Percentiles rank a stretch among this genome's conserved stretches.
phyloP scores from a whole-genome alignment of 169 alveolate species.

The Neospora caninum region DNA sequence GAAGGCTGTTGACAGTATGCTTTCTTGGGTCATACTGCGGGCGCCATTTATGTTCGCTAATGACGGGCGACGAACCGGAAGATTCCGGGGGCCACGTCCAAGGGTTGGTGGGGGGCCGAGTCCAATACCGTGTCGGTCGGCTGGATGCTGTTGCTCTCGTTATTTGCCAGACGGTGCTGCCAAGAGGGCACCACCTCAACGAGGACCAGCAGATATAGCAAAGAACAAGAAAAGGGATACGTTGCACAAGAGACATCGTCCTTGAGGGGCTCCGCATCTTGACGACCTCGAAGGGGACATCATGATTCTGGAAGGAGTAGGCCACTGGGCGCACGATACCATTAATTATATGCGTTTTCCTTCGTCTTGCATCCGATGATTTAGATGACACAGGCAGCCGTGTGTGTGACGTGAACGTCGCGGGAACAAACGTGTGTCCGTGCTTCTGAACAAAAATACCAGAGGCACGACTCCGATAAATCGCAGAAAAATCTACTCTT shows the following conservation, averaged over 20 bases:
- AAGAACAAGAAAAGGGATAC: background rate
- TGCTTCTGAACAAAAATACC: no score
- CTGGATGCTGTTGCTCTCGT: background rate
- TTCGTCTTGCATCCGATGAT: no score
- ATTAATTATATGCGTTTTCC: no score
- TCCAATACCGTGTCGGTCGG: background rate
- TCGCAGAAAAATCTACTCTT: no score
- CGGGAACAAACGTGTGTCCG: no score
- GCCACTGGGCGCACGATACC: no score
- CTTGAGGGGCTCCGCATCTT: no score
- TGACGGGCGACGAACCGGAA: background rate
- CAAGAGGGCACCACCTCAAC: background rate
- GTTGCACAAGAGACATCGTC: background rate
- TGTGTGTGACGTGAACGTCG: no score
- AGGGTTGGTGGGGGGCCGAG: background rate
- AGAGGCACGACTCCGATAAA: no score
- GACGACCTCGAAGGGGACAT: no score
- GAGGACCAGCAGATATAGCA: background rate
- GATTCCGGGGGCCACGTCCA: background rate
- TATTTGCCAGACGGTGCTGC: background rate
- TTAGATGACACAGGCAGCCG: no score
- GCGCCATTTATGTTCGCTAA: slow-evolving; percentile 1
- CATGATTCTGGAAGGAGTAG: no score
- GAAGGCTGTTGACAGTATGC: background rate
- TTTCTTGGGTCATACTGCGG: background rate